Base-by-base conservation (phyloP, 106 monocot genomes). In the Hemerocallis citrina region DNA sequence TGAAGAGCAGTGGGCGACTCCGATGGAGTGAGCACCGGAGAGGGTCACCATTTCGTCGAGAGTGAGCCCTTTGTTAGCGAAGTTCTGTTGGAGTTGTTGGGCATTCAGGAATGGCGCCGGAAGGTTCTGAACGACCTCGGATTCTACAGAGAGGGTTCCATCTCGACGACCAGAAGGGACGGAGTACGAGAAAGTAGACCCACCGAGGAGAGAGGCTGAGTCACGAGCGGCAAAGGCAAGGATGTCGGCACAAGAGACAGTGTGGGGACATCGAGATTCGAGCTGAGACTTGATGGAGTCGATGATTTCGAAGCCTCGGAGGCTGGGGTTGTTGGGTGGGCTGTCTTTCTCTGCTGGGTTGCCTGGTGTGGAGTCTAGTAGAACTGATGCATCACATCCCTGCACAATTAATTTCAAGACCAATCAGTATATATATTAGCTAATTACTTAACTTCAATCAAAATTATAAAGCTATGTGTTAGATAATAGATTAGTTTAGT, bases 141-240 rank as follows among this genome's bases (percentile, higher is more conserved):
- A 30, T 6, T 34, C 31, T 4, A 9, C 2, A 14, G 82, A 82
- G 30, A 66, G 34, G 4, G 9, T 13, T 2, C 72, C 77, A 22
- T 83, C 83, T 23, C 78, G 77, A 7, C 83, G 64, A 15, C 83
- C 83, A 5, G 74, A 35, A 15, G 70, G 83, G 17, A 83, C 74
- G 20, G 13, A n/a, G 47, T 71, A 83, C 15, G 13, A n/a, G 47
- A 68, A 83, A 44, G 56, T 57, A 12, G 75, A 44, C 57, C 57
- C 51, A 43, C 81, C 76, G 33, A 74, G 24, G 13, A 70, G 39
- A 27, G 7, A 12, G 25, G 66, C 28, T 31, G 61, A 32, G 61
- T 82, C 82, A 13, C 82, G 77, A 31, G 81, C 73, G 5, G 77
- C 81, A 46, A 81, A 81, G 51, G 81, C 68, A 25, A 81, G 34